A percentile compares a stretch with the other conserved stretches of the same genome.
phyloP scores from a whole-genome alignment of 73 alveolate species.

The Tetrahymena malaccensis region DNA sequence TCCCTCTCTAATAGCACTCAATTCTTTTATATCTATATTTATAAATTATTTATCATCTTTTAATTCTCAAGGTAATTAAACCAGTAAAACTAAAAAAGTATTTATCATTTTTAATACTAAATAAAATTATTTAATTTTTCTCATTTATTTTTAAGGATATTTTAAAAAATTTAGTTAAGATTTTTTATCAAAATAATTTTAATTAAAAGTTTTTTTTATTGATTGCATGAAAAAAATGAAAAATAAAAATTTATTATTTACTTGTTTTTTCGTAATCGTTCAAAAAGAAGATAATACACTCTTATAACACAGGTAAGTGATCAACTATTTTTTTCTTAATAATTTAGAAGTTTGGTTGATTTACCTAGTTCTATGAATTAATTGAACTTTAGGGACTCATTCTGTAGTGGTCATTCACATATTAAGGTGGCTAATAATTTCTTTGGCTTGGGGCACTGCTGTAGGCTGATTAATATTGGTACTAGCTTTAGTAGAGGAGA shows the following conservation, averaged over 20 bases:
- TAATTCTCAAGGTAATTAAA: too few relatives aligned
- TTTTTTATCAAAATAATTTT: too few relatives aligned
- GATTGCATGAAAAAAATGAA: too few relatives aligned
- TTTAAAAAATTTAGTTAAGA: too few relatives aligned
- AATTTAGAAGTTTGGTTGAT: not conserved
- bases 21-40: not conserved
- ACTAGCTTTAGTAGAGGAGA: not conserved
- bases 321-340: not conserved
- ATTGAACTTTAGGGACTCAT: not conserved
- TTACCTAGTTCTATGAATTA: not conserved
- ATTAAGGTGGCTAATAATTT: not conserved
- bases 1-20: not conserved
- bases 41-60: not conserved
- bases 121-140: too few relatives aligned
- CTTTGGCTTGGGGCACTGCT: not conserved
- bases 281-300: not conserved
- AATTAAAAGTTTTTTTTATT: too few relatives aligned
- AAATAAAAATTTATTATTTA: not conserved
- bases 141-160: too few relatives aligned
- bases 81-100: too few relatives aligned
- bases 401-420: not conserved
- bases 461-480: not conserved
- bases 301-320: not conserved
- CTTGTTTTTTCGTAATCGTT: not conserved
- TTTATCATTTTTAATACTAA: too few relatives aligned